These are phyloP conservation scores for Lithospermum erythrorhizon DNA, from an alignment of 257 asterid species.

Conservation along the genomic window DNA sequence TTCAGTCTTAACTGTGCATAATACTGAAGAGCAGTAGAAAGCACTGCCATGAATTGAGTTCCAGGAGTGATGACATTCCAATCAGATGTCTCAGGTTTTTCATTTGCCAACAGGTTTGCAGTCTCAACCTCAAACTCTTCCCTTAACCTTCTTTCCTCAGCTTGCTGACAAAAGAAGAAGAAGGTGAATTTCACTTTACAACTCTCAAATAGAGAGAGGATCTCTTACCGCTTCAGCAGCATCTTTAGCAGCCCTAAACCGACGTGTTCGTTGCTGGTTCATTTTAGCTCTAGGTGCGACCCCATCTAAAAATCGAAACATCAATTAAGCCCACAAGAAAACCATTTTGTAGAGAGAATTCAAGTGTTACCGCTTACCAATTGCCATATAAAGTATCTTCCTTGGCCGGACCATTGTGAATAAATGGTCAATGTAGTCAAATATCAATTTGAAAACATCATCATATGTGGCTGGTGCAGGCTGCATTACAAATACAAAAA, in stretches of 20 bases:
- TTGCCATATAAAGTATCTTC: constrained; percentile 89
- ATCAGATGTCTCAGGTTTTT: constrained; percentile 80
- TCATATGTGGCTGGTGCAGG: constrained; percentile 78
- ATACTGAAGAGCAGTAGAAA: constrained; percentile 88
- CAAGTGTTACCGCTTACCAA: constrained; percentile 40
- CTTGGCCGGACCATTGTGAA: constrained; percentile 86
- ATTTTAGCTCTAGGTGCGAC: constrained; percentile 99
- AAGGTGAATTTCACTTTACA: background rate
- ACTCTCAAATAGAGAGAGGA: constrained; percentile 7
- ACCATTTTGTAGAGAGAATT: constrained; percentile 9
- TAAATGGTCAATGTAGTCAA: constrained; percentile 87
- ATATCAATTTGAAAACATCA: constrained; percentile 72
- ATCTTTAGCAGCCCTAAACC: constrained; percentile 98
- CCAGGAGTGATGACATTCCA: constrained; percentile 97
- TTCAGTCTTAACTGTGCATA: constrained; percentile 76
- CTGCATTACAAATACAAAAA: constrained; percentile 40
- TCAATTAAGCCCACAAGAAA: constrained; percentile 5
- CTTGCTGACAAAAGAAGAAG: constrained; percentile 46
- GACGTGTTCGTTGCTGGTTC: constrained; percentile 97
- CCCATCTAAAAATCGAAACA: constrained; percentile 50
- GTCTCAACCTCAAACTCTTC: constrained; percentile 63
- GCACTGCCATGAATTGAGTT: constrained; percentile 87
- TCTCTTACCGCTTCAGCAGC: constrained; percentile 84
- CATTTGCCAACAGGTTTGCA: constrained; percentile 41
- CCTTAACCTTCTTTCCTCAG: constrained; percentile 71